Evolutionary conservation across 768 basidiomycete species (phyloP).

Genomic region (Psilocybe subaeruginosa): DNA sequence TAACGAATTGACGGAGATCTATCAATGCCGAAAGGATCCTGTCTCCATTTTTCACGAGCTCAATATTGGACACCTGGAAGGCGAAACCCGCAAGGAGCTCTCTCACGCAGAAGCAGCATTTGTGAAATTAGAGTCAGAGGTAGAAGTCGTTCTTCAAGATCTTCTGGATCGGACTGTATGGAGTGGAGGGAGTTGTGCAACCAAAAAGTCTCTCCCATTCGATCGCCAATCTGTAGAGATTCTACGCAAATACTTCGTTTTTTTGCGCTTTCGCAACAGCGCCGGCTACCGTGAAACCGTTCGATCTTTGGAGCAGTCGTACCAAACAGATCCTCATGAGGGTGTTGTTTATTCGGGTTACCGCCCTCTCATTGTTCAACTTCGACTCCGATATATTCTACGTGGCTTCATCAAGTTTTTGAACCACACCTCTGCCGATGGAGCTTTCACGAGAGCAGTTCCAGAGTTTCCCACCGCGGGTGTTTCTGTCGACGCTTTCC

Average conservation of each 20-base stretch:
- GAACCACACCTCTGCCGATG: conserved; percentile 23
- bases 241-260: conserved; percentile 54
- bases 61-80: conserved; percentile 31
- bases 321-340: conserved; percentile 19
- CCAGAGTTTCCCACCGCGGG: conserved; percentile 16
- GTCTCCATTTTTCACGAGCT: conserved; percentile 49
- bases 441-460: conserved; percentile 5
- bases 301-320: conserved; percentile 27
- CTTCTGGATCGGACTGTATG: conserved; percentile 36
- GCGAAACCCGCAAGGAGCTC: conserved; percentile 37
- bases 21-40: conserved; percentile 33
- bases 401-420: conserved; percentile 36
- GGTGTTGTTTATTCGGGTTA: conserved; percentile 32
- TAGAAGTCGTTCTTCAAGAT: conserved; percentile 39
- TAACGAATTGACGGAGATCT: conserved; percentile 49
- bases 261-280: conserved; percentile 62
- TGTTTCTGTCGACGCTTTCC: conserved; percentile 27
- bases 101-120: conserved; percentile 48
- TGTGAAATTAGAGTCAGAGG: conserved; percentile 42
- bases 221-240: conserved; percentile 33
- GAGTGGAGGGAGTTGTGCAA: conserved; percentile 20
- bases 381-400: conserved; percentile 34
- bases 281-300: conserved; percentile 45
- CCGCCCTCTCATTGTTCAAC: conserved; percentile 30
- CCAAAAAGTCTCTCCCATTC: conserved; percentile 30